These are phyloP conservation scores for Drosera spatulata DNA, from an alignment of 179 eudicot genomes.

Conservation along the genomic window DNA sequence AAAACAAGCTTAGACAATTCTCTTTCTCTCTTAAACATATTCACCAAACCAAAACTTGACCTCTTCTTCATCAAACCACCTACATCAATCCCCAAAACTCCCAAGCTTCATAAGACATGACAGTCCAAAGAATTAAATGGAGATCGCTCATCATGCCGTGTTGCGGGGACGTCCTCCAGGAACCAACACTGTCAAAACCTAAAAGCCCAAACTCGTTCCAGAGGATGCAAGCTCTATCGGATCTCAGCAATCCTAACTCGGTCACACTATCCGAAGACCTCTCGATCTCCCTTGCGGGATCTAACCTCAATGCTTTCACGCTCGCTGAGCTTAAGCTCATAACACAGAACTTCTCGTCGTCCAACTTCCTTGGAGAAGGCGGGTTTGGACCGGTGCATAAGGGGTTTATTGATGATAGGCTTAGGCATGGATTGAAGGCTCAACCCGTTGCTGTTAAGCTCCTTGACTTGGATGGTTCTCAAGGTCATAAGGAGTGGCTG, in stretches of 20 bases:
- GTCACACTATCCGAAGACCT: constrained; percentile 29
- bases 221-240: constrained; percentile 7
- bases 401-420: constrained; percentile 36
- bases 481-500: constrained; percentile 42
- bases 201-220: constrained; percentile 9
- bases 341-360: constrained; percentile 36
- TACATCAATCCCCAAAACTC: too few relatives aligned
- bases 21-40: too few relatives aligned
- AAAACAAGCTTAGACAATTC: too few relatives aligned
- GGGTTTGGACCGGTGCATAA: constrained; percentile 58
- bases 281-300: constrained; percentile 35
- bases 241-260: constrained; percentile 26
- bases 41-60: too few relatives aligned
- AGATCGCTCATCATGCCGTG: not conserved
- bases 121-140: not conserved
- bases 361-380: constrained; percentile 48
- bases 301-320: constrained; percentile 26
- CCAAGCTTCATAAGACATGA: not conserved
- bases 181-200: not conserved
- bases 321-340: constrained; percentile 34
- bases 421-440: constrained; percentile 38
- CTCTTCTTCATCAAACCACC: too few relatives aligned
- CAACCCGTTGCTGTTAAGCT: constrained; percentile 42
- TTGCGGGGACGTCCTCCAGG: not conserved
- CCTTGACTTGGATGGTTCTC: constrained; percentile 32